These are phyloP conservation scores for Exophiala dermatitidis DNA, from an alignment of 2,329 filamentous ascomycete genomes.

Conservation along the genomic window DNA sequence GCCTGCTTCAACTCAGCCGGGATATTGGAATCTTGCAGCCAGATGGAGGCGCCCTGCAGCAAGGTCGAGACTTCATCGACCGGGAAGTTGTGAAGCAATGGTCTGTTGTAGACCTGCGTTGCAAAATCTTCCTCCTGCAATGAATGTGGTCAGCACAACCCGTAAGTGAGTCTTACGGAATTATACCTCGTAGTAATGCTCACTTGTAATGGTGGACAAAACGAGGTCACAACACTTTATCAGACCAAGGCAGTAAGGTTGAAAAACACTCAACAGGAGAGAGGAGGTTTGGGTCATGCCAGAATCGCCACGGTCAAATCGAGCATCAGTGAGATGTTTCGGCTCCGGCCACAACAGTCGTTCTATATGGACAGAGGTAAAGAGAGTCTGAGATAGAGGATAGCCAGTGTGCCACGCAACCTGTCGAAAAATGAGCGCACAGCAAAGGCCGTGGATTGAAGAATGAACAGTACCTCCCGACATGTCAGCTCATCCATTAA, in stretches of 20 bases:
- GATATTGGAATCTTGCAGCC: constrained; percentile 40
- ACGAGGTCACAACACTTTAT: constrained; percentile 77
- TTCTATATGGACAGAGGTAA: constrained; percentile 88
- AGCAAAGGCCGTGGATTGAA: neutral
- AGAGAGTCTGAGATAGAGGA: constrained; percentile 85
- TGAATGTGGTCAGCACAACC: neutral
- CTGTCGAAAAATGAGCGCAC: constrained; percentile 37
- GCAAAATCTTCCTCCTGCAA: constrained; percentile 89
- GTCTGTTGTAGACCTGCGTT: constrained; percentile 79
- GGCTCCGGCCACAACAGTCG: constrained; percentile 67
- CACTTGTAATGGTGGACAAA: constrained; percentile 66
- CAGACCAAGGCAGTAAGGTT: constrained; percentile 78
- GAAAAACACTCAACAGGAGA: constrained; percentile 51
- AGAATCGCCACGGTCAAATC: constrained; percentile 44
- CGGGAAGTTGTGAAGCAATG: constrained; percentile 60
- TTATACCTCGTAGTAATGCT: constrained; percentile 81
- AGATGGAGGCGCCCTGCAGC: constrained; percentile 49
- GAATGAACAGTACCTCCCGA: constrained; percentile 58
- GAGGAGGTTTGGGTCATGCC: constrained; percentile 39
- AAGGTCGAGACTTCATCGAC: constrained; percentile 49
- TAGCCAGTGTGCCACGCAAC: constrained; percentile 98
- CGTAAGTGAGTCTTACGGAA: constrained; percentile 1
- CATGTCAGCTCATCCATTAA: constrained; percentile 91
- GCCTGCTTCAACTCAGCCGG: constrained; percentile 43
- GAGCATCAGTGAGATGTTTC: constrained; percentile 55